A percentile compares a stretch with the other conserved stretches of the same genome.
Evolutionary conservation across 441 rosid species (phyloP).

Genomic region (Adansonia madagascariensis): DNA sequence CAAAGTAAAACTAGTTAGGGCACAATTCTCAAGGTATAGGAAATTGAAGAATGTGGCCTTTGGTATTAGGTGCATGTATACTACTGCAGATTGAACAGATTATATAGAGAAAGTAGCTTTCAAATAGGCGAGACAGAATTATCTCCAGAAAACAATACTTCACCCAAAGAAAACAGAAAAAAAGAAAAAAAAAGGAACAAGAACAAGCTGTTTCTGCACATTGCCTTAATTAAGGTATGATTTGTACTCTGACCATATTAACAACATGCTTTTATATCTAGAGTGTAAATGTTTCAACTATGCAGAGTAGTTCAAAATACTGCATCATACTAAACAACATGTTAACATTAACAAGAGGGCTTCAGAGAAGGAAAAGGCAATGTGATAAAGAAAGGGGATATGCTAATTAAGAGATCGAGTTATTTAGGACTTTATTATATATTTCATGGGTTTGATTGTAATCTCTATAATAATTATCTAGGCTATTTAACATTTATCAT

Average conservation of each 20-base stretch:
- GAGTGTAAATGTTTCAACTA: not conserved
- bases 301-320: not conserved
- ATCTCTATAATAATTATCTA: not conserved
- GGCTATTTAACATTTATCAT: not conserved
- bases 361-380: not conserved
- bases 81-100: no score
- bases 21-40: no score
- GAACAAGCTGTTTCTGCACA: not conserved
- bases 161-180: not conserved
- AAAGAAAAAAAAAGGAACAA: not conserved
- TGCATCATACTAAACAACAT: not conserved
- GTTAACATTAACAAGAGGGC: not conserved
- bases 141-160: not conserved
- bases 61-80: no score
- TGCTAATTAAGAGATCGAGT: not conserved
- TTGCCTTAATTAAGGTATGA: not conserved
- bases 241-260: not conserved
- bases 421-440: no score
- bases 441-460: not conserved
- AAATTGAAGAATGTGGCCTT: no score
- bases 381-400: not conserved
- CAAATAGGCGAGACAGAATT: not conserved
- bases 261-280: not conserved
- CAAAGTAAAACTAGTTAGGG: no score
- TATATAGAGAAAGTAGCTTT: no score